Evolutionary conservation across 1,284 basidiomycete genomes (phyloP).

Genomic region (Ceratobasidium sp.): DNA sequence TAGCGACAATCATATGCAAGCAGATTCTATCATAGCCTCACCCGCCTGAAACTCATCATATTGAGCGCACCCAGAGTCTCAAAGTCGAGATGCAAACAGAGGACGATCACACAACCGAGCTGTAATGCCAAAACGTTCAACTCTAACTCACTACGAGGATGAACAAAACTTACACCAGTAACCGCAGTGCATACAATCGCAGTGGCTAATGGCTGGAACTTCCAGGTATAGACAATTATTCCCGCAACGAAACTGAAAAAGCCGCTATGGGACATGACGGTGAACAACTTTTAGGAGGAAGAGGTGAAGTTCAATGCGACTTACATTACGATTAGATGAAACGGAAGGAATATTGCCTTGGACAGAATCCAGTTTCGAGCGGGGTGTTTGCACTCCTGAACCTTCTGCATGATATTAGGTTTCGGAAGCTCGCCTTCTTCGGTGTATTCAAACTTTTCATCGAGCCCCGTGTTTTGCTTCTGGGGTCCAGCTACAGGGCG

Average conservation of each 20-base stretch:
- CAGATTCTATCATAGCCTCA: constrained; percentile 14
- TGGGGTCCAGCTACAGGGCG: neutral
- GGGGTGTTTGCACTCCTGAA: neutral
- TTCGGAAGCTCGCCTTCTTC: neutral
- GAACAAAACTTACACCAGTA: constrained; percentile 10
- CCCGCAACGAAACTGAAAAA: constrained; percentile 25
- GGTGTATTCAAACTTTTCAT: neutral
- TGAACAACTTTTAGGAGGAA: neutral
- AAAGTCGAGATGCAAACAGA: constrained; percentile 31
- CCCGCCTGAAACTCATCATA: constrained; percentile 23
- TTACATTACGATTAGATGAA: constrained; percentile 5
- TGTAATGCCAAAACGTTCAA: neutral
- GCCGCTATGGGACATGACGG: neutral
- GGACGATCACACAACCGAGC: constrained; percentile 9
- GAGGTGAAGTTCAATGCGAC: neutral
- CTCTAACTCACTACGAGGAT: neutral
- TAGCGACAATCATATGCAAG: too few relatives aligned
- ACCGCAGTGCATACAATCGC: constrained; percentile 28
- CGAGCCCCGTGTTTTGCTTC: neutral
- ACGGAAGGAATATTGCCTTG: neutral
- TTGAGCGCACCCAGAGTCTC: constrained; percentile 33
- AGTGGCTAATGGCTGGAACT: neutral
- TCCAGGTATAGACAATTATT: constrained; percentile 27
- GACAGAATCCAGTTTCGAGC: neutral
- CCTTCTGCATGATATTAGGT: neutral